A percentile compares a stretch with the other conserved stretches of the same genome.
These are phyloP conservation scores for Geotrichum fermentans DNA, from an alignment of 1,139 yeast species.

Conservation along the genomic window DNA sequence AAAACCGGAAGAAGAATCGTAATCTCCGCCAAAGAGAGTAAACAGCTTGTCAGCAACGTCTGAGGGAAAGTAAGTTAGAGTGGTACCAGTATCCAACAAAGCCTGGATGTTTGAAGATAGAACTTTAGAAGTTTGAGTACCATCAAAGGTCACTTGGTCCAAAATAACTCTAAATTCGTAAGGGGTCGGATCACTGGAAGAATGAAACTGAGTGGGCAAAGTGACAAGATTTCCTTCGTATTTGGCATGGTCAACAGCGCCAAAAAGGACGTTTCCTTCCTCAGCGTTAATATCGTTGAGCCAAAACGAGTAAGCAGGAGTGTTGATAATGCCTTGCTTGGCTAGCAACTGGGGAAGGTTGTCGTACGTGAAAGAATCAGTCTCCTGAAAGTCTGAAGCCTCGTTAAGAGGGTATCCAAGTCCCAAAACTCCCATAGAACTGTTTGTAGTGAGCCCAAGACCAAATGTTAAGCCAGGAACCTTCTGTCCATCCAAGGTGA, in stretches of 20 bases:
- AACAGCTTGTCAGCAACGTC: conserved; percentile 3
- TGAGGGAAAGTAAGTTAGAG: conserved; percentile 14
- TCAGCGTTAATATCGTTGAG: conserved; percentile 38
- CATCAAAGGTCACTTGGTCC: neutral
- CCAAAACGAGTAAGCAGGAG: conserved; percentile 47
- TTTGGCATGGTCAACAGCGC: conserved; percentile 51
- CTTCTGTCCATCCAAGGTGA: conserved; percentile 20
- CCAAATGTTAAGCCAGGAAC: conserved; percentile 29
- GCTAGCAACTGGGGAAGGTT: conserved; percentile 45
- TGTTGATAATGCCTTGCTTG: conserved; percentile 43
- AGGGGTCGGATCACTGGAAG: neutral
- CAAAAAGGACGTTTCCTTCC: conserved; percentile 48
- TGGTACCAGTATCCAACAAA: conserved; percentile 14
- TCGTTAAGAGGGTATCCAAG: conserved; percentile 38
- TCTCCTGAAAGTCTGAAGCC: conserved; percentile 32
- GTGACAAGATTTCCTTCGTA: conserved; percentile 37
- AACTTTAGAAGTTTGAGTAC: neutral
- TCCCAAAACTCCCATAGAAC: conserved; percentile 36
- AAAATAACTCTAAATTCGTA: conserved; percentile 1
- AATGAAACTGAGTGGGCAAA: neutral
- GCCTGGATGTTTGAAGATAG: conserved; percentile 4
- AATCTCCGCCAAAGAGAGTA: conserved; percentile 1
- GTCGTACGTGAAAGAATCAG: conserved; percentile 5
- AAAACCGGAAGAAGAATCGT: neutral
- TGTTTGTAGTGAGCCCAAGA: conserved; percentile 30